A percentile compares a stretch with the other conserved stretches of the same genome.
Conservation (phyloP, 73 alveolate genomes). For the Symbiodinium pilosum region DNA sequence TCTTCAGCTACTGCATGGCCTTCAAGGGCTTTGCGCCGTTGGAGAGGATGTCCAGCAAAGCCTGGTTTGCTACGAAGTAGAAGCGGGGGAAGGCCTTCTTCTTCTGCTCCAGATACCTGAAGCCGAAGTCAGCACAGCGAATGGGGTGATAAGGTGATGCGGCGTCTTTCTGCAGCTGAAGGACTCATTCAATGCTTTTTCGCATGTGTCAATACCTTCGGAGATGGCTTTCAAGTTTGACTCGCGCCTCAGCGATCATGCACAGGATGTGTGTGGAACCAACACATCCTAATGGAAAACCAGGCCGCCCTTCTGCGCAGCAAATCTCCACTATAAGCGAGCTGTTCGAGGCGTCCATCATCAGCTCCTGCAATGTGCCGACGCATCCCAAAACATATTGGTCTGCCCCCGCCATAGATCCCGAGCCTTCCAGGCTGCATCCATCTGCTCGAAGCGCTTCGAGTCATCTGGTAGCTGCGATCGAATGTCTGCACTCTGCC, state of each 20-base stretch:
- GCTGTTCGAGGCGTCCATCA: slow-evolving; percentile 92
- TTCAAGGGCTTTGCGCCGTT: slow-evolving; percentile 99
- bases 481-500: slow-evolving; percentile 99
- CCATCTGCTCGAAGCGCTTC: slow-evolving; percentile 99
- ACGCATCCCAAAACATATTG: slow-evolving; percentile 65
- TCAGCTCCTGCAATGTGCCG: slow-evolving; percentile 13
- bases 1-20: slow-evolving; percentile 47
- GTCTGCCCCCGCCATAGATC: slow-evolving; percentile 99
- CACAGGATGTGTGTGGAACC: too few species aligned
- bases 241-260: slow-evolving; percentile 28
- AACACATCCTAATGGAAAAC: too few species aligned
- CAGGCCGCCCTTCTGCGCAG: slow-evolving; percentile 98
- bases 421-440: slow-evolving; percentile 99
- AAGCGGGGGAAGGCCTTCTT: slow-evolving; percentile 99
- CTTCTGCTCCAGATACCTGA: slow-evolving; percentile 84
- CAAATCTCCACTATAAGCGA: slow-evolving; percentile 95
- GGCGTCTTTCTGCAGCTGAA: neutral
- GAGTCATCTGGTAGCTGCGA: slow-evolving; percentile 99
- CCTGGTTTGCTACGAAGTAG: slow-evolving; percentile 99
- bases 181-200: slow-evolving; percentile 99
- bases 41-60: slow-evolving; percentile 99
- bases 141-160: too few species aligned
- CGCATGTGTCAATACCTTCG: slow-evolving; percentile 99
- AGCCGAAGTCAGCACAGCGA: neutral
- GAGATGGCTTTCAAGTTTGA: slow-evolving; percentile 96